Conservation (phyloP, 2,329 filamentous ascomycete genomes). For the Sarocladiaceae sp. region DNA sequence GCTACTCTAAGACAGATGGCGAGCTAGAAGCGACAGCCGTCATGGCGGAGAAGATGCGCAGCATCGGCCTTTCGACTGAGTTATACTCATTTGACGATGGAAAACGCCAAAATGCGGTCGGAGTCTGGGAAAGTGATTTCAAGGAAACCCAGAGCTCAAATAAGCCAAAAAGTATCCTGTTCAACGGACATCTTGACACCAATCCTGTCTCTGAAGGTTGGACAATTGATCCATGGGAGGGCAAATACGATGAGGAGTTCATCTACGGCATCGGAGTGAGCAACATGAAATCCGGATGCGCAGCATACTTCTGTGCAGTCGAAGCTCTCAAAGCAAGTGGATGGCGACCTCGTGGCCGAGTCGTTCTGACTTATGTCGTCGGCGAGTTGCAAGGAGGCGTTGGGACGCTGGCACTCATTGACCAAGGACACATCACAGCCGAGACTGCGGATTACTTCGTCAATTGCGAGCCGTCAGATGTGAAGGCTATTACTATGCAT, state of each 20-base stretch:
- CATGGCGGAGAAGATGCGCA: slow-evolving; percentile 18
- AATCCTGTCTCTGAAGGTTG: slow-evolving; percentile 24
- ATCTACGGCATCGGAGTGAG: slow-evolving; percentile 12
- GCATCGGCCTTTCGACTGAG: slow-evolving; percentile 20
- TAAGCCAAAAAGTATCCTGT: slow-evolving; percentile 16
- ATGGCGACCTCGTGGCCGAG: slow-evolving; percentile 19
- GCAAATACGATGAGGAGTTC: slow-evolving; percentile 22
- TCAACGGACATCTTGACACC: slow-evolving; percentile 25
- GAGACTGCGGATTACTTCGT: slow-evolving; percentile 18
- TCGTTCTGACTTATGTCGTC: slow-evolving; percentile 21
- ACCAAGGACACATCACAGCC: slow-evolving; percentile 16
- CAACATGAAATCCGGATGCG: slow-evolving; percentile 16
- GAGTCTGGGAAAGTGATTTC: slow-evolving; percentile 15
- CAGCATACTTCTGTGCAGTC: slow-evolving; percentile 23
- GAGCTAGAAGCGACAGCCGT: slow-evolving; percentile 18
- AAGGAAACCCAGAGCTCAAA: background rate
- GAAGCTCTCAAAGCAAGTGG: slow-evolving; percentile 16
- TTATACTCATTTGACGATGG: slow-evolving; percentile 18
- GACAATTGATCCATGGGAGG: slow-evolving; percentile 25
- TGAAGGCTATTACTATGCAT: slow-evolving; percentile 22
- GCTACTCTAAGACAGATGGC: slow-evolving; percentile 23
- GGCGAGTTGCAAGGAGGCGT: slow-evolving; percentile 23
- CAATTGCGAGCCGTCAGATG: slow-evolving; percentile 23
- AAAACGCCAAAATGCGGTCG: slow-evolving; percentile 20
- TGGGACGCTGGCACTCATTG: slow-evolving; percentile 20